Evolutionary conservation across 2,329 filamentous ascomycete species (phyloP), one percentile per base, ranked within the genome.

Genomic region (Fusarium austroafricanum): DNA sequence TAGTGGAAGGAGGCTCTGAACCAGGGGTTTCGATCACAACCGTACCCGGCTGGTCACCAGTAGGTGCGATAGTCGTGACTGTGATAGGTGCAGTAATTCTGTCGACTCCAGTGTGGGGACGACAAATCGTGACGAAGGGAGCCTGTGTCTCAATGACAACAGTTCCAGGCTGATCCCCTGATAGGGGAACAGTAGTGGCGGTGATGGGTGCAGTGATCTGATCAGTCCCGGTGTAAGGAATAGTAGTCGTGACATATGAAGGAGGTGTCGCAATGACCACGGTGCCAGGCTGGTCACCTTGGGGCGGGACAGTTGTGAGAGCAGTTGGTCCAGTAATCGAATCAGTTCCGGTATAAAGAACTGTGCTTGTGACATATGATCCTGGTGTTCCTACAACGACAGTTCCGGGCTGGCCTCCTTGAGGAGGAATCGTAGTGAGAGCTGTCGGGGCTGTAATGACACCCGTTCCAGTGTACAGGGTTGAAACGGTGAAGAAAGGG

Each of bases 1-100:
- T 59, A 6, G 64, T 67, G 10, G 63, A 14, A 39, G 64, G 38
- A 12, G 53, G 39, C 21, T 65, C 53, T 18, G 54, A 52, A 2
- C 59, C 59, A 8, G 65, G 64, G 2, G 65, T 68, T 49, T 68
- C 65, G 6, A 68, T 53, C 12, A 68, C 53, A 10, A 68, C 29
- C 3, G 65, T 68, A 21, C 65, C 65, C 8, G 65, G 65, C 49
- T 67, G 44, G 10, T 55, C 49, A 4, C 59, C 54, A 23, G 28
- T 42, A 3, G 65, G 65, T 7, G 53, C 44, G 17, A 67, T 65
- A 8, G 64, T 68, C 8, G 59, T 60, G 3, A 67, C 33, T 11
- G 65, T 68, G 8, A 65, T 15, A 6, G 65, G 53, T 2, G 59
- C 49, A 4, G 42, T 68, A 17, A 68, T 67, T 31, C 37, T 45